A percentile compares a stretch with the other conserved stretches of the same genome.
These are phyloP conservation scores for Yamadazyma spencermartinsiae DNA, from an alignment of 1,139 yeast genomes.

Conservation along the genomic window DNA sequence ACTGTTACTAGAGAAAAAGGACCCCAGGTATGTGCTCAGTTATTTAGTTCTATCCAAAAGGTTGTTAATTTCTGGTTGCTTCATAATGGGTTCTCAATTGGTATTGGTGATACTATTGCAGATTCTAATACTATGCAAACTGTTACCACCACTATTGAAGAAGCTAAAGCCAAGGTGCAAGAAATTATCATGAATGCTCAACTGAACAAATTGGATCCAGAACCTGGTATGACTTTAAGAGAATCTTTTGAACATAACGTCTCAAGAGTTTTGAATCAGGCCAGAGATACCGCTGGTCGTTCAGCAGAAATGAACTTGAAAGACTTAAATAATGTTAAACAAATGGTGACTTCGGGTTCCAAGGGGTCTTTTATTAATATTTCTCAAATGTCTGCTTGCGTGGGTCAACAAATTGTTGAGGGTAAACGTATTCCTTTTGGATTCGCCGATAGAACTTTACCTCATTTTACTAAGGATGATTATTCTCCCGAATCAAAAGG, in stretches of 20 bases:
- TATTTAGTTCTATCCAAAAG: slow-evolving; percentile 91
- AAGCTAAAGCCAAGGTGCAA: slow-evolving; percentile 90
- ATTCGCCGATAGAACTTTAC: slow-evolving; percentile 91
- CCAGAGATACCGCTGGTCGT: slow-evolving; percentile 99
- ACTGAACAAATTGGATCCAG: slow-evolving; percentile 81
- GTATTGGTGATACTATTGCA: slow-evolving; percentile 99
- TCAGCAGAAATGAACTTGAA: slow-evolving; percentile 96
- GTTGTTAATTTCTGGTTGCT: slow-evolving; percentile 95
- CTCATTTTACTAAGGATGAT: slow-evolving; percentile 97
- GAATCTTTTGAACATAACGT: slow-evolving; percentile 98
- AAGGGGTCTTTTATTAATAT: slow-evolving; percentile 98
- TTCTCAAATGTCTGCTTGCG: slow-evolving; percentile 99
- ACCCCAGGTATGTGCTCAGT: slow-evolving; percentile 81
- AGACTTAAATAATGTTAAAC: slow-evolving; percentile 93
- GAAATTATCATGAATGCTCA: slow-evolving; percentile 92
- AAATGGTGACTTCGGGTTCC: slow-evolving; percentile 99
- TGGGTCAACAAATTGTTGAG: slow-evolving; percentile 98
- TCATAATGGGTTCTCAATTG: slow-evolving; percentile 96
- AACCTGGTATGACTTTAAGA: slow-evolving; percentile 99
- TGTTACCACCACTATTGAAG: slow-evolving; percentile 88
- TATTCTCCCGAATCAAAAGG: slow-evolving; percentile 98
- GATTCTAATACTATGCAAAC: slow-evolving; percentile 95
- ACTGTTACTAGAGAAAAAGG: slow-evolving; percentile 98
- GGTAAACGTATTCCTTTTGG: slow-evolving; percentile 99
- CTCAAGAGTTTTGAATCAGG: slow-evolving; percentile 91